Conservation (phyloP, 495 filamentous ascomycete genomes). For the Xylaria cubensis region DNA sequence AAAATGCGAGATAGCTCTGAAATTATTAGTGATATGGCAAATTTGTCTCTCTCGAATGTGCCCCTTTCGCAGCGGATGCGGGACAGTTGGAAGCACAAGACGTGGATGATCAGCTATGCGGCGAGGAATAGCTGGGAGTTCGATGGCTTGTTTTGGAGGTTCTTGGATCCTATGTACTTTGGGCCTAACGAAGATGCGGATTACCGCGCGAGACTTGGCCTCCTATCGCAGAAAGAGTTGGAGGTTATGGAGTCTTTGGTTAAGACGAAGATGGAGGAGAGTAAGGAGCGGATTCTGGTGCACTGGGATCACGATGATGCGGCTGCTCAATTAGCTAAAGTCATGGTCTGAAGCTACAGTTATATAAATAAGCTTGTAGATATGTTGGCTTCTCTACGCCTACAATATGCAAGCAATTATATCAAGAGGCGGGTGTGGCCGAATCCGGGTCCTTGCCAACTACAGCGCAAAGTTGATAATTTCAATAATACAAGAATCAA, state of each 20-base stretch:
- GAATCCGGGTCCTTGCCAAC: not conserved
- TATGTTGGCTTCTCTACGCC: not conserved
- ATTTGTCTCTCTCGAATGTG: not conserved
- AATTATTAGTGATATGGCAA: not conserved
- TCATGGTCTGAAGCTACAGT: conserved; percentile 5
- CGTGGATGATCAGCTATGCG: conserved; percentile 43
- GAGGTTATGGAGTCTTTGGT: conserved; percentile 39
- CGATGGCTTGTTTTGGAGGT: conserved; percentile 39
- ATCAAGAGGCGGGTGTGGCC: not conserved
- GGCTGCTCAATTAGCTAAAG: conserved; percentile 5
- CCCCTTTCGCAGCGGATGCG: conserved; percentile 34
- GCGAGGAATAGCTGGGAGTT: conserved; percentile 43
- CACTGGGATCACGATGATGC: conserved; percentile 27
- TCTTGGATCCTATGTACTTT: conserved; percentile 37
- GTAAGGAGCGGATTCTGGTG: conserved; percentile 30
- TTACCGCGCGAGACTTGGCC: conserved; percentile 32
- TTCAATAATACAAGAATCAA: not conserved
- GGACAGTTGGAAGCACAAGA: conserved; percentile 41
- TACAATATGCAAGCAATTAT: not conserved
- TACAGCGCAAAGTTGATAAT: too few relatives aligned
- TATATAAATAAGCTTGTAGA: not conserved
- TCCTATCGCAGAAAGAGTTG: conserved; percentile 32
- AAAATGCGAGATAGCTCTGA: conserved; percentile 5
- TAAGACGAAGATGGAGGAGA: conserved; percentile 37
- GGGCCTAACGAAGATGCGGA: conserved; percentile 34